Base-by-base conservation (phyloP, 2,329 filamentous ascomycete species). In the Fusarium vanettenii region DNA sequence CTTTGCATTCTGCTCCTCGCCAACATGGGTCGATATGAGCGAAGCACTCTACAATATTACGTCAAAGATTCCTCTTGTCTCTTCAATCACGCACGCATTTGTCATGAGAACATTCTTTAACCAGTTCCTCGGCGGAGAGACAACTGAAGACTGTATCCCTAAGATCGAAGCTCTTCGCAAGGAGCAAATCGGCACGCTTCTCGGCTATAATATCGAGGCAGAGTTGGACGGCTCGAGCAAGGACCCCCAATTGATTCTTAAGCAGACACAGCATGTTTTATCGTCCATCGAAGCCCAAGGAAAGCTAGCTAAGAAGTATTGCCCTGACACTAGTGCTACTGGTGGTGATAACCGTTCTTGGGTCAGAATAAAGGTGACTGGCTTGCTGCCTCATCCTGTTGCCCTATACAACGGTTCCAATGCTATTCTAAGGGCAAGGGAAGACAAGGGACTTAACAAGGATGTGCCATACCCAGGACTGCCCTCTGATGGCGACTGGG, bases 131-230 rank as follows among this genome's bases (percentile, higher is more conserved):
- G 74, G 75, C 11, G 70, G 67, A 4, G 64, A 70, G 25, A 70
- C 39, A 27, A 66, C 67, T 20, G 35, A 35, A 16, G 74, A 76
- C 4, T 76, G 70, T 22, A 69, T 75, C 8, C 72, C 75, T 11
- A 76, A 75, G 25, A 76, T 78, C 6, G 59, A 72, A 9, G 29
- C 29, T 10, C 45, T 76, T 9, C 74, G 75, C 3, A 27, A 69
- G 11, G 41, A 56, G 9, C 57, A 70, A 2, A 64, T 73, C 20
- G 74, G 72, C 25, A 73, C 70, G 8, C 60, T 77, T 37, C 70
- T 77, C 1, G 74, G 75, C 6, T 76, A 77, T 43, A 76, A 75
- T 27, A 76, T 76, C n/a, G 74, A 77, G 56, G 74, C 74, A 2
- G 66, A 69, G 11, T 33, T 68, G 35, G 70, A 76, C 14, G 74